Base-by-base conservation (phyloP, 2,329 filamentous ascomycete species). In the Apiospora arundinis region DNA sequence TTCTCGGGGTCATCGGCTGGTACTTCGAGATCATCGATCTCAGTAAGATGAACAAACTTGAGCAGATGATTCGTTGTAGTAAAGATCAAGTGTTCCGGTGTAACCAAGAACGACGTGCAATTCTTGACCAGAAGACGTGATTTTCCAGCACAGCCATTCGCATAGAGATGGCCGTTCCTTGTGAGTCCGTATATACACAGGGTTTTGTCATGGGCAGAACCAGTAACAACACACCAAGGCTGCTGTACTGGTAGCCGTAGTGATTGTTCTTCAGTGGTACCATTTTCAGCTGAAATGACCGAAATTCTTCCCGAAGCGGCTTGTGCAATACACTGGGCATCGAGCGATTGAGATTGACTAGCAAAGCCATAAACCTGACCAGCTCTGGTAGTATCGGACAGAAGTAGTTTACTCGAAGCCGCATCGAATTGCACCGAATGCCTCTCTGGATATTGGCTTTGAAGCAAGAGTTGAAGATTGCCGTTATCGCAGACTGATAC, bases 1-100 rank as follows among this genome's bases (percentile, higher is more conserved):
- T 89, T 92, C 80, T 98, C 95, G 0, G 95, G 95, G 65, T 97
- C 94, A 80, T 99, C 95, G 14, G 86, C 88, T 0, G 96, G 95
- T 0, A 97, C 87, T 75, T 96, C 91, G 72, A 98, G 89, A 40
- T 92, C 93, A 75, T 94, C 86, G 21, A 88, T 85, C 72, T 85
- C 83, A 4, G 89, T 87, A 67, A 98, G 83, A 80, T 99, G 95
- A 18, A 98, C 92, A 81, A 98, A 98, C 81, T 99, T 99, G 74
- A 99, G 86, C 4, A 98, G 86, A 80, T 98, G 95, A 74, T 95
- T 95, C 72, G 92, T 95, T 0, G 96, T 99, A 0, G 96, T 99
- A 78, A 95, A 95, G 71, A 98, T 90, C 18, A 99, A 85, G 83
- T 98, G 95, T 25, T 91, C 90, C 0, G 91, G 86, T 0, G 95